phyloP scores from a whole-genome alignment of 176 grass and related monocot species.

The Carex parvula region DNA sequence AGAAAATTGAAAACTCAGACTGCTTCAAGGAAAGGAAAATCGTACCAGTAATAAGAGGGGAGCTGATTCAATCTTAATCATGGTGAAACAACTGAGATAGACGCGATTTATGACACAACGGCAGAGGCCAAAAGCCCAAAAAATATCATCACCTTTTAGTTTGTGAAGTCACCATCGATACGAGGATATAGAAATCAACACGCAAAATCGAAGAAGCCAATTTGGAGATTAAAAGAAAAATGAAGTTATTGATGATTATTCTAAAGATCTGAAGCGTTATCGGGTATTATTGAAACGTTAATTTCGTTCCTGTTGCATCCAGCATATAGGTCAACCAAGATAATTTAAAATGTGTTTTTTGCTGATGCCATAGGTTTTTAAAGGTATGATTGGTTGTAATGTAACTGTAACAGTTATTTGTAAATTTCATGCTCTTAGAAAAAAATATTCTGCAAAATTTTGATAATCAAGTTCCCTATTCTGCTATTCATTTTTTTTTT shows the following conservation, averaged over 20 bases:
- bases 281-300: background rate
- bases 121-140: background rate
- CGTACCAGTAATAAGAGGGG: background rate
- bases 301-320: background rate
- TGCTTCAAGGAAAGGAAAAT: background rate
- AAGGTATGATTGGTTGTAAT: background rate
- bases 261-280: background rate
- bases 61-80: background rate
- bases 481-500: background rate
- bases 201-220: background rate
- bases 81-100: background rate
- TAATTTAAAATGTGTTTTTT: background rate
- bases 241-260: background rate
- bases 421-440: background rate
- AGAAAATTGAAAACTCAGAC: background rate
- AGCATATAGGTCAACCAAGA: background rate
- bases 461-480: background rate
- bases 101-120: background rate
- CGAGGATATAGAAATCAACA: background rate
- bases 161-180: background rate
- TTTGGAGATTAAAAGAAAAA: background rate
- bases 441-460: background rate
- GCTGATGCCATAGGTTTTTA: background rate
- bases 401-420: background rate
- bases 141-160: background rate